Conservation (phyloP, 495 filamentous ascomycete genomes). For the Penicilliopsis zonata region DNA sequence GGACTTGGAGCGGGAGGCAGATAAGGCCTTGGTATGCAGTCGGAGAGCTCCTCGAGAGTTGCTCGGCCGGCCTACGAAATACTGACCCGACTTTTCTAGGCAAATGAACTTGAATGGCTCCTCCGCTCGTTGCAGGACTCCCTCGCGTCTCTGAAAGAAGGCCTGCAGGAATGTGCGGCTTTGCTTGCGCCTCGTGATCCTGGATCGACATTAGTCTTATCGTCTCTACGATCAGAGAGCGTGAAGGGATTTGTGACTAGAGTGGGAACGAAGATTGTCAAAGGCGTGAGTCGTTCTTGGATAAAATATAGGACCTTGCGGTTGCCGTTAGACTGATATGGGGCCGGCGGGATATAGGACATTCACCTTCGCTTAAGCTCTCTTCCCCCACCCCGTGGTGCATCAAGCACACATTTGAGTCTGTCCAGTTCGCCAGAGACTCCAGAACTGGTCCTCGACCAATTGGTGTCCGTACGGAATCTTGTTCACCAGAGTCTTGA, state of each 20-base stretch:
- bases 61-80: too few species aligned
- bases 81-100: too few species aligned
- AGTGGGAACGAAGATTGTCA: slow-evolving; percentile 62
- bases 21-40: slow-evolving; percentile 55
- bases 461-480: slow-evolving; percentile 56
- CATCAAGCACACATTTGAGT: slow-evolving; percentile 41
- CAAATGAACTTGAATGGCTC: slow-evolving; percentile 79
- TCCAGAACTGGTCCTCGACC: slow-evolving; percentile 45
- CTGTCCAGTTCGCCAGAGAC: slow-evolving; percentile 35
- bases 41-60: too few species aligned
- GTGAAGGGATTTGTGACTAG: slow-evolving; percentile 88
- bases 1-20: slow-evolving; percentile 52
- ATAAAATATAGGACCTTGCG: background rate
- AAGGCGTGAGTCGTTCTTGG: slow-evolving; percentile 45
- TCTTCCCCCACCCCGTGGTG: slow-evolving; percentile 33
- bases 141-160: slow-evolving; percentile 63
- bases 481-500: slow-evolving; percentile 71
- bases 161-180: slow-evolving; percentile 77
- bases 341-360: slow-evolving; percentile 20
- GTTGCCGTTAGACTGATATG: background rate
- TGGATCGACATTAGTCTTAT: slow-evolving; percentile 76
- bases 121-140: slow-evolving; percentile 66
- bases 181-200: slow-evolving; percentile 73
- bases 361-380: slow-evolving; percentile 37
- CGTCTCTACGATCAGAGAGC: slow-evolving; percentile 74